Percentiles rank a stretch among this genome's conserved stretches.
These are phyloP conservation scores for Manihot esculenta DNA, from an alignment of 441 rosid genomes.

Conservation along the genomic window DNA sequence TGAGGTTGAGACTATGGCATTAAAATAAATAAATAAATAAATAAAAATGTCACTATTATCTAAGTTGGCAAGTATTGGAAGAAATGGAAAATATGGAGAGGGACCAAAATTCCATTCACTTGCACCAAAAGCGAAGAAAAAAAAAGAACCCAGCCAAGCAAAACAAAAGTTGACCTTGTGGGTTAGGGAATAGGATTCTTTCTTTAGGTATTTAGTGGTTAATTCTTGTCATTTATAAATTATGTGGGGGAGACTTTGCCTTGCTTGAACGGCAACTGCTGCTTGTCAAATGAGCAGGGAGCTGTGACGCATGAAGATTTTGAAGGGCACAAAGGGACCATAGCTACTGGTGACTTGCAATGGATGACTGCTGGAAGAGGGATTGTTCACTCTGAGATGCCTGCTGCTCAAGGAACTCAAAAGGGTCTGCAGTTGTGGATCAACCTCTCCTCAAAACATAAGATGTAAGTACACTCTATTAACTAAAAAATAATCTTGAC, in stretches of 20 bases:
- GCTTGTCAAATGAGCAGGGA: constrained; percentile 44
- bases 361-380: constrained; percentile 99
- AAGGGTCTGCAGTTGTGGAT: constrained; percentile 88
- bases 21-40: too few species aligned
- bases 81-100: too few species aligned
- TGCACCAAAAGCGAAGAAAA: not conserved
- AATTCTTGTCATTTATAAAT: not conserved
- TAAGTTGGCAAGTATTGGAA: not conserved
- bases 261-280: not conserved
- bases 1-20: too few species aligned
- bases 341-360: constrained; percentile 71
- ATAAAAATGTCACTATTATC: not conserved
- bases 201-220: not conserved
- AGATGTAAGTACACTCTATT: constrained; percentile 48
- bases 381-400: constrained; percentile 94
- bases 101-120: not conserved
- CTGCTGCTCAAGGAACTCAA: constrained; percentile 67
- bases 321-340: constrained; percentile 83
- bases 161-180: not conserved
- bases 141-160: not conserved
- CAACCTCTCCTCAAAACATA: constrained; percentile 76
- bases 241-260: not conserved
- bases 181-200: not conserved
- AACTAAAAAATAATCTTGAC: not conserved
- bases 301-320: constrained; percentile 76